phyloP scores from a whole-genome alignment of 1,284 basidiomycete genomes.

The Athelia psychrophila region DNA sequence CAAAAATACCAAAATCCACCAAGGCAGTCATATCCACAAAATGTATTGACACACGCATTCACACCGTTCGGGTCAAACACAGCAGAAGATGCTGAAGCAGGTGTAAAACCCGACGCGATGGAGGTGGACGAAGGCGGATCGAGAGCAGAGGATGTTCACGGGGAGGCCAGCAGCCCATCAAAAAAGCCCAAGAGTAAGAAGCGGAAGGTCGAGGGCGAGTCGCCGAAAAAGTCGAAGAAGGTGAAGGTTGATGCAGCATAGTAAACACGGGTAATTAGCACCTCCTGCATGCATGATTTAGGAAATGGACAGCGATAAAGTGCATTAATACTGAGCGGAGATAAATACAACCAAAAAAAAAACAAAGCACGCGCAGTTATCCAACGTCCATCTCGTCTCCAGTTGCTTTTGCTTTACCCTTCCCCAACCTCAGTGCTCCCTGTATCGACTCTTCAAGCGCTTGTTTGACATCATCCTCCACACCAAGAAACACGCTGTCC shows the following conservation, averaged over 20 bases:
- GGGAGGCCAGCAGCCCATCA: slow-evolving; percentile 10
- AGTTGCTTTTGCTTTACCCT: slow-evolving; percentile 9
- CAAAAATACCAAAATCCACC: slow-evolving; percentile 47
- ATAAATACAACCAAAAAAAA: slow-evolving; percentile 30
- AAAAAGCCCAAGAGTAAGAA: slow-evolving; percentile 41
- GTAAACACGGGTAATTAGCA: slow-evolving; percentile 2
- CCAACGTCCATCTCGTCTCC: slow-evolving; percentile 56
- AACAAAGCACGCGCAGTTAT: slow-evolving; percentile 27
- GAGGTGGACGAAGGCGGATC: slow-evolving; percentile 18
- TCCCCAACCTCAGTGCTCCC: slow-evolving; percentile 8
- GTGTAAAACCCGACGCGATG: slow-evolving; percentile 4
- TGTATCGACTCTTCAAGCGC: slow-evolving; percentile 22
- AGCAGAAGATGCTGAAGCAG: slow-evolving; percentile 8
- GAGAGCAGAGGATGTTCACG: slow-evolving; percentile 1
- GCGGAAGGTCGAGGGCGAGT: slow-evolving; percentile 37
- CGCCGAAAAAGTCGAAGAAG: slow-evolving; percentile 44
- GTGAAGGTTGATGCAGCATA: slow-evolving; percentile 21
- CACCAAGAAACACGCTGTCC: slow-evolving; percentile 70
- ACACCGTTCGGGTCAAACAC: slow-evolving; percentile 52
- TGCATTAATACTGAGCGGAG: no score
- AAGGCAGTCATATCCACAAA: slow-evolving; percentile 54
- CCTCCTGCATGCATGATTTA: slow-evolving; percentile 7
- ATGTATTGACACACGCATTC: slow-evolving; percentile 62
- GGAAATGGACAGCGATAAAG: slow-evolving; percentile 14
- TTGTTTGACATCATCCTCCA: slow-evolving; percentile 60